Conservation (phyloP, 805 yeast species). For the Cyberlindnera nakhonratchasimensis region DNA sequence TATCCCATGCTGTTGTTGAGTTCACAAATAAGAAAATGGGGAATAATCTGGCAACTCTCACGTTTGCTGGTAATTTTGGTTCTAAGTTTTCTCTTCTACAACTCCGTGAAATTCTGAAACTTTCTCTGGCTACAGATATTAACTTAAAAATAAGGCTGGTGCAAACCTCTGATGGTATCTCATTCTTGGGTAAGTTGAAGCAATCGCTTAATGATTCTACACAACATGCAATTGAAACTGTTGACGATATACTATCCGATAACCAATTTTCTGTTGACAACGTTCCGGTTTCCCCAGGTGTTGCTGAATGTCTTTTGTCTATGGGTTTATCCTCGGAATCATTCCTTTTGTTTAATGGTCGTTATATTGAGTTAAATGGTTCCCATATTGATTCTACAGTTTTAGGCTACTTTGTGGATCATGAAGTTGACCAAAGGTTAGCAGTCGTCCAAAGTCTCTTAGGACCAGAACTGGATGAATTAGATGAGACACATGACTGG, state of each 20-base stretch:
- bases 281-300: slow-evolving; percentile 1
- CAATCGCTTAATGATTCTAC: slow-evolving; percentile 18
- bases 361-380: slow-evolving; percentile 39
- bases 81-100: slow-evolving; percentile 39
- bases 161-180: slow-evolving; percentile 24
- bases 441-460: slow-evolving; percentile 28
- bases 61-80: slow-evolving; percentile 59
- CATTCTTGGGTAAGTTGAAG: slow-evolving; percentile 20
- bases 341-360: slow-evolving; percentile 51
- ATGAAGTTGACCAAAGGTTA: slow-evolving; percentile 48
- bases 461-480: slow-evolving; percentile 11
- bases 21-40: slow-evolving; percentile 14
- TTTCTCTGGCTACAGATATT: slow-evolving; percentile 24
- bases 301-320: slow-evolving; percentile 27
- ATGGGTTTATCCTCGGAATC: slow-evolving; percentile 35
- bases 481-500: slow-evolving; percentile 36
- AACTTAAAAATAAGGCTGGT: slow-evolving; percentile 39
- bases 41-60: slow-evolving; percentile 34
- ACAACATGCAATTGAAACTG: slow-evolving; percentile 14
- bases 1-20: slow-evolving; percentile 22
- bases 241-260: slow-evolving; percentile 12
- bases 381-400: slow-evolving; percentile 27
- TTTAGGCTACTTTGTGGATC: slow-evolving; percentile 38
- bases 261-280: slow-evolving; percentile 15
- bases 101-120: slow-evolving; percentile 35